A percentile compares a stretch with the other conserved stretches of the same genome.
phyloP scores from a whole-genome alignment of 345 rosid genomes.

The Pseudoturritis turrita region DNA sequence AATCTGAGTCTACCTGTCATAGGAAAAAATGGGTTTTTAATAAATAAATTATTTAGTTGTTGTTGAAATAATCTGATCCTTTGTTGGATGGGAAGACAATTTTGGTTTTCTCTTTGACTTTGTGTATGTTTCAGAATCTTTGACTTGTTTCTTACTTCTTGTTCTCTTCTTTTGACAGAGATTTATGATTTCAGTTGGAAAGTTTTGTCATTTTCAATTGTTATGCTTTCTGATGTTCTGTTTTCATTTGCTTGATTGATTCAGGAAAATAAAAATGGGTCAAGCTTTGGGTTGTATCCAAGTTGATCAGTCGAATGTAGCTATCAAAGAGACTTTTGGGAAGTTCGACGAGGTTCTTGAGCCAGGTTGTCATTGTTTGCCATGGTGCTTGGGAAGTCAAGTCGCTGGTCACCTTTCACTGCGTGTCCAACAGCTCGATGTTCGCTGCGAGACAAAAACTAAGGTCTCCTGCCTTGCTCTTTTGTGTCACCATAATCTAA shows the following conservation, averaged over 20 bases:
- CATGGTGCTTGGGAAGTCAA: constrained; percentile 75
- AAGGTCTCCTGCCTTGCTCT: constrained; percentile 42
- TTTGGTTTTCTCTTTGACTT: not conserved
- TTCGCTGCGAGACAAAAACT: constrained; percentile 86
- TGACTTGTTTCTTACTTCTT: constrained; percentile 6
- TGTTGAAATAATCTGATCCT: not conserved
- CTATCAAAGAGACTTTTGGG: constrained; percentile 66
- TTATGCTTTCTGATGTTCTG: not conserved
- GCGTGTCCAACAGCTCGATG: constrained; percentile 82
- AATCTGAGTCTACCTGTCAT: constrained; percentile 2
- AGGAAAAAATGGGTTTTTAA: not conserved
- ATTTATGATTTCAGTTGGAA: not conserved
- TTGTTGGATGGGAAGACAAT: not conserved
- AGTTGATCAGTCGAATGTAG: constrained; percentile 78
- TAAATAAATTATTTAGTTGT: too few relatives aligned
- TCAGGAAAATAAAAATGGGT: constrained; percentile 21
- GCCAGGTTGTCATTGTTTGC: constrained; percentile 82
- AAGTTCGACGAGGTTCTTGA: constrained; percentile 66
- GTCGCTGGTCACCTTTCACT: constrained; percentile 64
- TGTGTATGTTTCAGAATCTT: not conserved
- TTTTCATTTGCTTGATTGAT: not conserved
- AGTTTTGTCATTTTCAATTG: not conserved
- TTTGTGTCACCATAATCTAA: not conserved
- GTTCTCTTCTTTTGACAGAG: not conserved
- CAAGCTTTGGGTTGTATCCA: constrained; percentile 56